Percentiles rank a stretch among this genome's conserved stretches.
Evolutionary conservation across 441 rosid species (phyloP).

Genomic region (Eutrema salsugineum): DNA sequence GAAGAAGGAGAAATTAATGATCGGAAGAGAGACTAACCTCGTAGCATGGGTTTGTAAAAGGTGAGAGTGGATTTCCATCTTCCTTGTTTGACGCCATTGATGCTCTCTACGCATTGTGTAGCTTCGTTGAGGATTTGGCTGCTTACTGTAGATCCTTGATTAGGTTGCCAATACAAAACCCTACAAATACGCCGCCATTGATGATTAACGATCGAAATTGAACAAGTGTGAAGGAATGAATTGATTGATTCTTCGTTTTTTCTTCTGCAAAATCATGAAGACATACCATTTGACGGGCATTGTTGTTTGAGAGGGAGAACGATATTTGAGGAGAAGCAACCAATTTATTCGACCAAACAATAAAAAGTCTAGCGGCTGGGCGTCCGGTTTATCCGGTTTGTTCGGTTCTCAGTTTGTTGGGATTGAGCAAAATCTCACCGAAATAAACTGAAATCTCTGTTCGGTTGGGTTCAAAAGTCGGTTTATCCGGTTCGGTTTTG

Average conservation of each 20-base stretch:
- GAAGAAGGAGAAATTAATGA: background rate
- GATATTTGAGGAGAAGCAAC: background rate
- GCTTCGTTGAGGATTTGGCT: conserved; percentile 85
- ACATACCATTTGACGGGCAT: background rate
- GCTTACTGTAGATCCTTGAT: conserved; percentile 76
- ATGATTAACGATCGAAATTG: background rate
- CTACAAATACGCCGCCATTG: conserved; percentile 27
- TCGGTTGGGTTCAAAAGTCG: too few relatives aligned
- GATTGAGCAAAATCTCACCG: too few relatives aligned
- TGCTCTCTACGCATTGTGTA: conserved; percentile 74
- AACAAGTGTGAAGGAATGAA: background rate
- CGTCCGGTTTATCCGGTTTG: too few relatives aligned
- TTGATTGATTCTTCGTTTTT: background rate
- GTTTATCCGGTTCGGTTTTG: too few relatives aligned
- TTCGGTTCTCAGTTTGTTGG: too few relatives aligned
- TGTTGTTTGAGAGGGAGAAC: background rate
- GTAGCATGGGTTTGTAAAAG: conserved; percentile 60
- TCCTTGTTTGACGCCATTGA: conserved; percentile 83
- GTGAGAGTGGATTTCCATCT: conserved; percentile 88
- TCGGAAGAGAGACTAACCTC: conserved; percentile 32
- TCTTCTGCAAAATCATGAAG: background rate
- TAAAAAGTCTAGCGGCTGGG: too few relatives aligned
- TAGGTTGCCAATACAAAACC: conserved; percentile 95
- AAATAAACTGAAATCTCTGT: too few relatives aligned
- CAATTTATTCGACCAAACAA: too few relatives aligned